Conservation (phyloP, 2,329 filamentous ascomycete genomes). For the Hypoxylon sp. region DNA sequence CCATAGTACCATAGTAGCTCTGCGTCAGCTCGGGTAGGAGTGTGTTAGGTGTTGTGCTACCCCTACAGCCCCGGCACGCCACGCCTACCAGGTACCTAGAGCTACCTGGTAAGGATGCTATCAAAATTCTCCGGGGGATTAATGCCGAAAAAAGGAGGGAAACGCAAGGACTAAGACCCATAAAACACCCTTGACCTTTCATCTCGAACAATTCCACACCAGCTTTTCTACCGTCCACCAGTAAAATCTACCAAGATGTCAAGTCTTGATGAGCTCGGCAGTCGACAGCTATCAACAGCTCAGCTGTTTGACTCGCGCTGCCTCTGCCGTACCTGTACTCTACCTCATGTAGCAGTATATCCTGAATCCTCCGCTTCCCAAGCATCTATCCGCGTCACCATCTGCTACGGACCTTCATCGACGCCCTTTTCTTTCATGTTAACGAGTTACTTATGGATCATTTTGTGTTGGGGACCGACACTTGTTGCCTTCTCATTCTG, state of each 20-base stretch:
- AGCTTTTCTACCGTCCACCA: constrained; percentile 1
- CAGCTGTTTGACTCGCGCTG: background rate
- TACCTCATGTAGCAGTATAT: no score
- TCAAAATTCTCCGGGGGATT: constrained; percentile 11
- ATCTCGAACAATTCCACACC: constrained; percentile 28
- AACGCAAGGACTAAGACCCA: background rate
- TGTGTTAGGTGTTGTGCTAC: background rate
- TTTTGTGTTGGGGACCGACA: background rate
- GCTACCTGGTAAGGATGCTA: background rate
- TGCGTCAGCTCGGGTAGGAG: constrained; percentile 1
- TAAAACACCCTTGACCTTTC: constrained; percentile 21
- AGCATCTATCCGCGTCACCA: background rate
- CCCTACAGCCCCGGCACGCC: background rate
- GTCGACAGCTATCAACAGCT: constrained; percentile 1
- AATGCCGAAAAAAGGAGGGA: constrained; percentile 2
- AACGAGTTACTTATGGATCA: background rate
- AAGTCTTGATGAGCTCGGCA: background rate
- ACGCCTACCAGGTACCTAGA: background rate
- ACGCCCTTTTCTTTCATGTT: background rate
- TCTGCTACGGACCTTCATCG: background rate
- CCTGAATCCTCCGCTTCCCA: constrained; percentile 2
- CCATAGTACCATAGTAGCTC: no score
- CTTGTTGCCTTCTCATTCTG: background rate
- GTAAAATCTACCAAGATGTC: background rate
- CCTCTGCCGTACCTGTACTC: background rate